These are phyloP conservation scores for Phascolomyces articulosus DNA, from an alignment of 371 early-diverging fungal genomes.

Conservation along the genomic window DNA sequence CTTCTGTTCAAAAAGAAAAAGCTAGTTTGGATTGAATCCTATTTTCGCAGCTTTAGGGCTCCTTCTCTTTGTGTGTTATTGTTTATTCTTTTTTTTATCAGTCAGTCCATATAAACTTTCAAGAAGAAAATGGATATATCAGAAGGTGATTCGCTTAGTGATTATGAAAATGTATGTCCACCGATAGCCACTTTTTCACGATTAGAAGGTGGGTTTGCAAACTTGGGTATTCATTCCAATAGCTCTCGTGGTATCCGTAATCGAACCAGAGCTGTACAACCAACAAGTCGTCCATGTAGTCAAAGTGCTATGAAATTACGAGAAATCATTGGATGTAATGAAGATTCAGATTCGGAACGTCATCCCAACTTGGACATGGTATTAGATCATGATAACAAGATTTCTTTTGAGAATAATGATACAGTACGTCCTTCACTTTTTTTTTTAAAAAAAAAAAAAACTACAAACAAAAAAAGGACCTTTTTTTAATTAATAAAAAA, in stretches of 20 bases:
- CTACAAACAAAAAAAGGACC: neutral
- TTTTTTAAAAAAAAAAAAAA: neutral
- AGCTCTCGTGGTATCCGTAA: slow-evolving; percentile 1
- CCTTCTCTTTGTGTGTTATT: too few relatives aligned
- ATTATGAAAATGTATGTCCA: slow-evolving; percentile 1
- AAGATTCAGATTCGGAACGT: neutral
- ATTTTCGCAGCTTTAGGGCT: too few relatives aligned
- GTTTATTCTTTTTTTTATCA: too few relatives aligned
- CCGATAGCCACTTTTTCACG: neutral
- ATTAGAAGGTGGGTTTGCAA: neutral
- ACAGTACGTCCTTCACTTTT: neutral
- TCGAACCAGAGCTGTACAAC: slow-evolving; percentile 2
- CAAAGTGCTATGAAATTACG: neutral
- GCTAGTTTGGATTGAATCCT: too few relatives aligned
- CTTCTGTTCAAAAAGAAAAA: too few relatives aligned
- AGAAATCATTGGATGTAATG: slow-evolving; percentile 1
- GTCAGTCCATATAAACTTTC: neutral
- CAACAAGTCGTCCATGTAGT: neutral
- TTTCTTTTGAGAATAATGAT: neutral
- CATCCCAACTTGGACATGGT: slow-evolving; percentile 5
- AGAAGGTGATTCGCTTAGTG: neutral
- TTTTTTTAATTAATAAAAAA: neutral
- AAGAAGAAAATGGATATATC: neutral
- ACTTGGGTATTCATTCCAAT: neutral
- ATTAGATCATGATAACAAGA: slow-evolving; percentile 4